phyloP scores from a whole-genome alignment of 2,329 filamentous ascomycete genomes.

The Trichoderma brevicompactum region DNA sequence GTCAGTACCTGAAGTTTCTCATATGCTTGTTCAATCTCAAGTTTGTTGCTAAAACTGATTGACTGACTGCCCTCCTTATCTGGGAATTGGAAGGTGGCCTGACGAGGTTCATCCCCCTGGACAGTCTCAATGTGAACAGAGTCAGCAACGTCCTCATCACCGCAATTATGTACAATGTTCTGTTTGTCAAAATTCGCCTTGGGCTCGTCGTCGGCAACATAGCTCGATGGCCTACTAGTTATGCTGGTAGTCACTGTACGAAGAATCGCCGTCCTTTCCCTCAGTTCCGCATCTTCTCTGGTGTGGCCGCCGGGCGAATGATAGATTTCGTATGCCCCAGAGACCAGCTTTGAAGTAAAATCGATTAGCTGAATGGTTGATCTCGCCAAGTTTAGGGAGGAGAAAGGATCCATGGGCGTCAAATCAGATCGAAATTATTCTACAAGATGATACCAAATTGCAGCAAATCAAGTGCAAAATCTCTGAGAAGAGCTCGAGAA shows the following conservation, averaged over 20 bases:
- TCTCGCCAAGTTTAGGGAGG: neutral
- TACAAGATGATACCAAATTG: neutral
- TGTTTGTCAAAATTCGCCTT: neutral
- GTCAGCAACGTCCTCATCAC: too few relatives aligned
- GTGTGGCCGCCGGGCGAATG: neutral
- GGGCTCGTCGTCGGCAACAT: neutral
- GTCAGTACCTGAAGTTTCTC: neutral
- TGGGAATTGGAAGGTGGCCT: neutral
- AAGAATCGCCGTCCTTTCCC: neutral
- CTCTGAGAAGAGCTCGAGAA: neutral
- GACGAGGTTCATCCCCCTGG: neutral
- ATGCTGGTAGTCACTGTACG: neutral
- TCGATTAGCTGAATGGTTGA: neutral
- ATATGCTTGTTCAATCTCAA: neutral
- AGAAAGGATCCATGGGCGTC: neutral
- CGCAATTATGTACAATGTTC: too few relatives aligned
- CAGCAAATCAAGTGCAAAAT: neutral
- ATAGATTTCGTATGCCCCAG: neutral
- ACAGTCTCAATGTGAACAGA: neutral
- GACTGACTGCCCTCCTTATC: neutral
- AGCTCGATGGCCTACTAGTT: neutral
- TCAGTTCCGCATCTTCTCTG: neutral
- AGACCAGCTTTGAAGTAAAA: neutral
- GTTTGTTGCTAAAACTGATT: neutral
- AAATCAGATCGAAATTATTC: too few relatives aligned